Conservation (phyloP, 2,329 filamentous ascomycete genomes). For the Pseudogymnoascus sp. region DNA sequence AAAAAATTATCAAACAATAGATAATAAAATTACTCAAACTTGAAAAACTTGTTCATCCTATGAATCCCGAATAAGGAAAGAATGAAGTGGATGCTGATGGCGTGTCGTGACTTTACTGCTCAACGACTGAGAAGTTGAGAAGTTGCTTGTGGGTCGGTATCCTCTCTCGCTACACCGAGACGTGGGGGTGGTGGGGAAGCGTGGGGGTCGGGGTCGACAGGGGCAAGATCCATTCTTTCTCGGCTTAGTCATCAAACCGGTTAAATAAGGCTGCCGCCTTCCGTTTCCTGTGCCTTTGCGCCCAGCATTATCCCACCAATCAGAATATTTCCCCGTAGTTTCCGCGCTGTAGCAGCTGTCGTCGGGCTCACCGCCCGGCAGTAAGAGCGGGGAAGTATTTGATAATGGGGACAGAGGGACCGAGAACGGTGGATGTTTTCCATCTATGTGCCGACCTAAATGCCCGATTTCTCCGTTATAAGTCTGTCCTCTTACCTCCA, state of each 20-base stretch:
- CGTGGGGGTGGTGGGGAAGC: conserved; percentile 1
- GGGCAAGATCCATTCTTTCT: not conserved
- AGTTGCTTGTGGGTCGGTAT: not conserved
- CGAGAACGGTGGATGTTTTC: not conserved
- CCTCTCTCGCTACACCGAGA: not conserved
- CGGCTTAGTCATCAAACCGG: not conserved
- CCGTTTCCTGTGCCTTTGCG: not conserved
- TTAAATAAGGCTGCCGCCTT: not conserved
- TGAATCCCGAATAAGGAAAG: conserved; percentile 3
- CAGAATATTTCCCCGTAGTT: not conserved
- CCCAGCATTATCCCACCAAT: conserved; percentile 1
- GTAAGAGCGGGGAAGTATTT: conserved; percentile 8
- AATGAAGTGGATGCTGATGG: conserved; percentile 5
- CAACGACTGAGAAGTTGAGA: not conserved
- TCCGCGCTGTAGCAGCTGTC: not conserved
- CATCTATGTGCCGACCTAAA: not conserved
- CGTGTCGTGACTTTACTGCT: not conserved
- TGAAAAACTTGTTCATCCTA: not conserved
- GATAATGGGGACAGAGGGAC: not conserved
- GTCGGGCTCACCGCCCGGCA: not conserved
- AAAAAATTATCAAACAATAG: conserved; percentile 5
- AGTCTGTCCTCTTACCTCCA: not conserved
- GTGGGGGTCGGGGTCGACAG: not conserved
- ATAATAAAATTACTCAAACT: not conserved
- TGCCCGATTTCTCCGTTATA: not conserved